These are phyloP conservation scores for Chaetomium cochliodes DNA, from an alignment of 495 filamentous ascomycete genomes.

Conservation along the genomic window DNA sequence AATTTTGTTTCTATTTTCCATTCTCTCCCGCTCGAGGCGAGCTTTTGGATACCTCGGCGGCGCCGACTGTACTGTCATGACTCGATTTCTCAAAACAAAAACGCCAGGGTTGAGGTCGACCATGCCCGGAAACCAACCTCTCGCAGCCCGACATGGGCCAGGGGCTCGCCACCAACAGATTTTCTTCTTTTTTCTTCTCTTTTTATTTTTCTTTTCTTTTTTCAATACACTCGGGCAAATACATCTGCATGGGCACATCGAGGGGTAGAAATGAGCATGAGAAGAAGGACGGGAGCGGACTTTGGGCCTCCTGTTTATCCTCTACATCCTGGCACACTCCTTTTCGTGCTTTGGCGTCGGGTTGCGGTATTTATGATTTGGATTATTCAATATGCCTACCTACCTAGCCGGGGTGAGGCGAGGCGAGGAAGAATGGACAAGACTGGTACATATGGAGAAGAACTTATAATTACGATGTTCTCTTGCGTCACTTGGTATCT, in stretches of 20 bases:
- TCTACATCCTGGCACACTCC: conserved; percentile 1
- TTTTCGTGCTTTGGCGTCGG: conserved; percentile 5
- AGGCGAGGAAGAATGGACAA: neutral
- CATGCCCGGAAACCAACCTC: neutral
- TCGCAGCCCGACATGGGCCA: neutral
- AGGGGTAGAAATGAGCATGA: neutral
- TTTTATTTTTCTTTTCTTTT: neutral
- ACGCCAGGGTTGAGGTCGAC: neutral
- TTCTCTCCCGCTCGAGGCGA: conserved; percentile 1
- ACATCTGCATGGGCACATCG: conserved; percentile 13
- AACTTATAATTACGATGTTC: conserved; percentile 7
- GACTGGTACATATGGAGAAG: conserved; percentile 11
- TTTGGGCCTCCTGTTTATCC: neutral
- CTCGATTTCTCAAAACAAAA: neutral
- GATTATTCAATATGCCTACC: neutral
- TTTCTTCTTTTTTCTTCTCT: neutral
- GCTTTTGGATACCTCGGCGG: conserved; percentile 13
- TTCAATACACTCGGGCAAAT: neutral
- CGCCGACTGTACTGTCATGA: conserved; percentile 1
- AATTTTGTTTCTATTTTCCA: neutral
- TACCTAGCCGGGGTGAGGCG: too few relatives aligned
- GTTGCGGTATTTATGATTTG: neutral
- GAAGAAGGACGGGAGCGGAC: neutral
- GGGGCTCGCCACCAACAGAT: neutral
- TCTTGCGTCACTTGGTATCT: neutral